These are phyloP conservation scores for Globisporangium spinosum DNA, from an alignment of 352 stramenopile species.

Conservation along the genomic window DNA sequence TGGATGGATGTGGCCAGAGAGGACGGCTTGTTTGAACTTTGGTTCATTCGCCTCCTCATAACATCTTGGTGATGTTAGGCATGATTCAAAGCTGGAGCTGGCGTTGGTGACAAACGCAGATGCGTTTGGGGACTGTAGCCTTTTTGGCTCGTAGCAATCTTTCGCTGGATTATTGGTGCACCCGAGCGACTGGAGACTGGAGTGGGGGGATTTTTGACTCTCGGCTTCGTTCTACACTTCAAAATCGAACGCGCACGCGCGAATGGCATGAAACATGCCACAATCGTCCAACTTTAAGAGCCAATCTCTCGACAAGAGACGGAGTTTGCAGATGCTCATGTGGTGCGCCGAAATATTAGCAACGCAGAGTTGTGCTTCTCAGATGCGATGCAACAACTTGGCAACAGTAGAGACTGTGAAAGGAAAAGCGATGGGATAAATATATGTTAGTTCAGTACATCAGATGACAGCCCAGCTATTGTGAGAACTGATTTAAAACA, in stretches of 20 bases:
- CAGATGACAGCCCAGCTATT: neutral
- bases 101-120: neutral
- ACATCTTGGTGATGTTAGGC: neutral
- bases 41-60: no score
- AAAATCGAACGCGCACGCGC: neutral
- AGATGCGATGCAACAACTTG: neutral
- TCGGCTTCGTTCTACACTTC: neutral
- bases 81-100: neutral
- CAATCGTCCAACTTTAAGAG: neutral
- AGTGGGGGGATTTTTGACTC: neutral
- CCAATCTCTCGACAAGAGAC: neutral
- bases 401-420: neutral
- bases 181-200: neutral
- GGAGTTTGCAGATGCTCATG: neutral
- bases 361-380: neutral
- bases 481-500: neutral
- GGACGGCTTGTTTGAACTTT: no score
- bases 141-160: neutral
- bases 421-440: neutral
- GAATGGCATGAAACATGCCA: neutral
- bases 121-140: neutral
- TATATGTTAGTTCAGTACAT: neutral
- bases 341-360: neutral
- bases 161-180: neutral
- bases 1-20: constrained; percentile 1